phyloP scores from a whole-genome alignment of 2,329 filamentous ascomycete species.

The Fusarium sororula region DNA sequence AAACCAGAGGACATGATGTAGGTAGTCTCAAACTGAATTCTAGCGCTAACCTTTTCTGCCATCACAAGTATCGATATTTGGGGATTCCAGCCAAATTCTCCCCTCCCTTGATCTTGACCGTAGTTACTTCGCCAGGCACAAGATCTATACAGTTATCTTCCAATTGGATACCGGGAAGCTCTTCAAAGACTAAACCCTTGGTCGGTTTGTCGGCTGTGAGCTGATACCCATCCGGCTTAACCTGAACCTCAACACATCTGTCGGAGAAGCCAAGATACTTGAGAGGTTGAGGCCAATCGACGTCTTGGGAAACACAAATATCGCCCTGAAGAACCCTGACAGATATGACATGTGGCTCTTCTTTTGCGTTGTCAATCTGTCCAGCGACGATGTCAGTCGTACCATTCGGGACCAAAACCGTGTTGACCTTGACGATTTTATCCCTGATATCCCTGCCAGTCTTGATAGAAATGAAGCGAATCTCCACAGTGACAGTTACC shows the following conservation, averaged over 20 bases:
- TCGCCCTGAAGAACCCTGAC: not conserved
- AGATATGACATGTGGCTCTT: not conserved
- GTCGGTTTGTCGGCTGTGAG: slow-evolving; percentile 56
- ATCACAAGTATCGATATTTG: not conserved
- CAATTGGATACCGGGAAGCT: slow-evolving; percentile 52
- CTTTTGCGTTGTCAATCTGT: not conserved
- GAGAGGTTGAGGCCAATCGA: slow-evolving; percentile 69
- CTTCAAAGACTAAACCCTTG: slow-evolving; percentile 65
- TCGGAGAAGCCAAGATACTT: slow-evolving; percentile 65
- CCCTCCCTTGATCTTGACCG: not conserved
- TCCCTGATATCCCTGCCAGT: not conserved
- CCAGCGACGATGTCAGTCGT: not conserved
- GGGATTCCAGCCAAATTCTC: fast-evolving
- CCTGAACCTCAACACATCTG: slow-evolving; percentile 49
- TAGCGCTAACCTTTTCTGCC: too few relatives aligned
- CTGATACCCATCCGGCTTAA: slow-evolving; percentile 38
- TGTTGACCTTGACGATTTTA: not conserved
- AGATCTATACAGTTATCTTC: slow-evolving; percentile 69
- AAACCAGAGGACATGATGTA: too few relatives aligned
- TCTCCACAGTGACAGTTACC: not conserved
- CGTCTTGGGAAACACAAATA: slow-evolving; percentile 43
- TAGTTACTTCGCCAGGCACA: slow-evolving; percentile 54
- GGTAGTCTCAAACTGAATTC: too few relatives aligned
- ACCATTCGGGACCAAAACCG: not conserved
- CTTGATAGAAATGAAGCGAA: not conserved